A percentile compares a stretch with the other conserved stretches of the same genome.
Conservation (phyloP, 2,329 filamentous ascomycete genomes). For the Fusarium bactridioides region DNA sequence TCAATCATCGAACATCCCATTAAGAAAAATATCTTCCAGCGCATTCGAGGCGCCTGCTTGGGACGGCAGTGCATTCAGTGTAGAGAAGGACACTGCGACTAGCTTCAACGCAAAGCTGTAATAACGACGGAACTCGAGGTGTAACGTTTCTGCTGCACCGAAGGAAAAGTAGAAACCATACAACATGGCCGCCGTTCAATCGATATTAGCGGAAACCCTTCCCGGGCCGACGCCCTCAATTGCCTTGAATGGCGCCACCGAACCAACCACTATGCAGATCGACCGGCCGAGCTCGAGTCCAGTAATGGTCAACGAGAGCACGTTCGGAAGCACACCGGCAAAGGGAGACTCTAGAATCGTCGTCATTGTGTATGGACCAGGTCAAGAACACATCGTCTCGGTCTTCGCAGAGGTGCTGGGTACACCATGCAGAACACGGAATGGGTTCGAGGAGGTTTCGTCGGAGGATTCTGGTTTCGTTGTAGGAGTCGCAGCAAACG, state of each 20-base stretch:
- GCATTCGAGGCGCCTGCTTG: constrained; percentile 8
- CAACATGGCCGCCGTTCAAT: constrained; percentile 51
- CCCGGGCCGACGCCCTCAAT: constrained; percentile 39
- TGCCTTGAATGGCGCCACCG: constrained; percentile 38
- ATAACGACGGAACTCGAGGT: constrained; percentile 9
- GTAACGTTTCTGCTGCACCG: background rate
- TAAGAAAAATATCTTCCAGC: background rate
- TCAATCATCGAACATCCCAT: background rate
- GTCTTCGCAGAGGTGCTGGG: constrained; percentile 82
- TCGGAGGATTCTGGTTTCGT: constrained; percentile 68
- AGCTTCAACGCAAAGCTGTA: constrained; percentile 2
- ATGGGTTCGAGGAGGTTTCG: constrained; percentile 62
- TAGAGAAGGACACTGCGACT: constrained; percentile 15
- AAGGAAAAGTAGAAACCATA: background rate
- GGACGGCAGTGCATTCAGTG: constrained; percentile 24
- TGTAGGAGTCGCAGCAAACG: constrained; percentile 67
- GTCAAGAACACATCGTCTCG: constrained; percentile 77
- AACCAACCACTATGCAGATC: constrained; percentile 43
- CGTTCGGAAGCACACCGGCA: constrained; percentile 56
- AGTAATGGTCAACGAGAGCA: constrained; percentile 48
- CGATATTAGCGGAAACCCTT: constrained; percentile 47
- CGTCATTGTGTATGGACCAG: constrained; percentile 73
- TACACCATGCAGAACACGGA: constrained; percentile 70
- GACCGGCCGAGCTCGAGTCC: constrained; percentile 49
- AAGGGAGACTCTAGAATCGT: constrained; percentile 66